Evolutionary conservation across 2,329 filamentous ascomycete species (phyloP).

Genomic region (Exophiala dermatitidis): DNA sequence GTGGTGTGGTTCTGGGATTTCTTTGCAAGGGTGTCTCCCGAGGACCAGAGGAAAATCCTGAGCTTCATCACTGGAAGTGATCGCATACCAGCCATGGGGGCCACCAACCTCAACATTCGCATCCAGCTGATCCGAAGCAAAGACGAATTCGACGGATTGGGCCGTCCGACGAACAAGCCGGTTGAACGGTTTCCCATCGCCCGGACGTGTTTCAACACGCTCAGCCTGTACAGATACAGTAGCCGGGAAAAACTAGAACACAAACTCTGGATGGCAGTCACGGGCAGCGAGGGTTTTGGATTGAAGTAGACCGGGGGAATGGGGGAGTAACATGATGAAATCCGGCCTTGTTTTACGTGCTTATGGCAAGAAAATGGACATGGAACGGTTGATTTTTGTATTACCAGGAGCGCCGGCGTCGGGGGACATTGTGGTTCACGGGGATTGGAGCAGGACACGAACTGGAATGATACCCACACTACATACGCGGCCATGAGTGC

Average conservation of each 20-base stretch:
- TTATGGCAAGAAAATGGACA: not conserved
- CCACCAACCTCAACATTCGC: constrained; percentile 66
- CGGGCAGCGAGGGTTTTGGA: constrained; percentile 86
- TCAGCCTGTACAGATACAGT: constrained; percentile 67
- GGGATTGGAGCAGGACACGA: not conserved
- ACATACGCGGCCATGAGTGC: not conserved
- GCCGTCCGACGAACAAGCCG: constrained; percentile 34
- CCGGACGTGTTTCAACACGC: constrained; percentile 82
- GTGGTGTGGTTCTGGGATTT: constrained; percentile 85
- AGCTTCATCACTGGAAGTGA: constrained; percentile 87
- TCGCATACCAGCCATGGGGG: constrained; percentile 80
- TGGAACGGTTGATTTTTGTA: not conserved
- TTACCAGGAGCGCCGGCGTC: not conserved
- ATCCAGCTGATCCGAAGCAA: constrained; percentile 24
- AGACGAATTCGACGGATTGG: constrained; percentile 11
- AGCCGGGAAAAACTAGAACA: constrained; percentile 60
- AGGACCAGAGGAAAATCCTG: constrained; percentile 68
- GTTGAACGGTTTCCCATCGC: constrained; percentile 74
- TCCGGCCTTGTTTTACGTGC: no score
- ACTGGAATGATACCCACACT: not conserved
- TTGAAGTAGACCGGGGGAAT: constrained; percentile 53
- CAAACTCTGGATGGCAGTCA: constrained; percentile 77
- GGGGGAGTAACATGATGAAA: no score
- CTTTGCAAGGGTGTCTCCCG: constrained; percentile 58
- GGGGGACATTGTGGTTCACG: not conserved